Base-by-base conservation (phyloP, 2,329 filamentous ascomycete genomes). In the Nigrograna mackinnonii region DNA sequence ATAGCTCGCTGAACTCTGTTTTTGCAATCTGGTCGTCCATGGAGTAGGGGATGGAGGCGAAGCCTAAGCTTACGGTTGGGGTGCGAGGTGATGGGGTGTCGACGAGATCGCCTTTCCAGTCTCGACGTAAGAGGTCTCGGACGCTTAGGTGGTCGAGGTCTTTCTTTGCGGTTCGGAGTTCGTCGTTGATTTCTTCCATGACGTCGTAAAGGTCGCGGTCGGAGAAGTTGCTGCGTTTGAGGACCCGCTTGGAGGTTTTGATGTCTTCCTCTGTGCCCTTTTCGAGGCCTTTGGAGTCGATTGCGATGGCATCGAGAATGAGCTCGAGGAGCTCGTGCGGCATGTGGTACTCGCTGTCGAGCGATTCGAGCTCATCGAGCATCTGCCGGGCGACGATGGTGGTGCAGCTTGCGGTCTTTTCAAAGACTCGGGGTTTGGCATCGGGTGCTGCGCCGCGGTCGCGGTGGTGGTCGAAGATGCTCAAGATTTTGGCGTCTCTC, bases 311-410 rank as follows among this genome's bases (percentile, higher is more conserved):
- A 36, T 66, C 66, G 34, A 76, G 61, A 37, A 76, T 70, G 3
- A 76, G 63, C 50, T 75, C 72, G n/a, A 76, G 69, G 14, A 76
- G 63, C 50, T 76, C 73, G 44, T 76, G 73, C 4, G 73, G 71
- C 62, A 76, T 60, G 44, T 76, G 73, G 48, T 76, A 76, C 50
- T 75, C 72, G 40, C 71, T 52, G 0, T 68, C 65, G 1, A 75
- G 56, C 16, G 56, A 41, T 47, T 75, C 73, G 2, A 75, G 62
- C 49, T 74, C 73, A 39, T 75, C 63, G 19, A 76, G 67, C 68
- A 76, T 73, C 44, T 74, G 70, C 12, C 72, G 64, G 3, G 72
- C 72, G 1, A 76, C 73, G 5, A 76, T 54, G 3, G 70, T 72
- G 1, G 73, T 74, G 60, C 73, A 76, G 46, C 69, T 72, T 4